Evolutionary conservation across 805 yeast species (phyloP).

Genomic region (Dipodascus geniculatus): DNA sequence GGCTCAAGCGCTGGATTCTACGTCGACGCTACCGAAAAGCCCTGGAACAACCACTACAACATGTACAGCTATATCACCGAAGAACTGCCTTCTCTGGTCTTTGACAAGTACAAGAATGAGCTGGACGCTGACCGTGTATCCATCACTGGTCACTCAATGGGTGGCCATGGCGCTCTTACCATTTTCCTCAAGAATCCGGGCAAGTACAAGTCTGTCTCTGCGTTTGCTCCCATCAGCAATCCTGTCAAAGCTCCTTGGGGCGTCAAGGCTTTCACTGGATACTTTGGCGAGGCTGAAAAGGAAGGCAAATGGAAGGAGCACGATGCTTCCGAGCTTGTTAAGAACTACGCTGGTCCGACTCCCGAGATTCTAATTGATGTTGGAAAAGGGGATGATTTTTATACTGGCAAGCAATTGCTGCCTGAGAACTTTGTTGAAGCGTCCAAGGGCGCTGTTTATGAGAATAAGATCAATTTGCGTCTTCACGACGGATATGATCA

Average conservation of each 20-base stretch:
- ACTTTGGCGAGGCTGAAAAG: conserved; percentile 49
- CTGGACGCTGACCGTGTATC: conserved; percentile 52
- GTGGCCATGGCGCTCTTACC: conserved; percentile 86
- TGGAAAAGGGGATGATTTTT: conserved; percentile 72
- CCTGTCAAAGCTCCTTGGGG: conserved; percentile 84
- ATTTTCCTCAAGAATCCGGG: conserved; percentile 59
- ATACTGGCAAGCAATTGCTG: conserved; percentile 48
- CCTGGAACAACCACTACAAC: conserved; percentile 61
- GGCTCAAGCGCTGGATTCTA: conserved; percentile 96
- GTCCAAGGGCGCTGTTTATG: conserved; percentile 44
- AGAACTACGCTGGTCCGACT: conserved; percentile 38
- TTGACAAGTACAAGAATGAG: conserved; percentile 26
- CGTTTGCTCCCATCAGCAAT: conserved; percentile 83
- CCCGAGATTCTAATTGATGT: conserved; percentile 69
- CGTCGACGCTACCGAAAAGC: conserved; percentile 66
- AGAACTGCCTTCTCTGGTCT: conserved; percentile 52
- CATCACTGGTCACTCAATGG: conserved; percentile 97
- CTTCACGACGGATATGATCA: conserved; percentile 82
- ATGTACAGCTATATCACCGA: conserved; percentile 77
- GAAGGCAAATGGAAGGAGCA: conserved; percentile 53
- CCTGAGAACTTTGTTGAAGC: conserved; percentile 64
- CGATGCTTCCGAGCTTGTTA: conserved; percentile 75
- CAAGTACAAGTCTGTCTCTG: conserved; percentile 66
- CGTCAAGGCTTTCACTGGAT: conserved; percentile 64
- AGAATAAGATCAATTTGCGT: conserved; percentile 46